Base-by-base conservation (phyloP, 441 rosid species). In the Melastoma candidum region DNA sequence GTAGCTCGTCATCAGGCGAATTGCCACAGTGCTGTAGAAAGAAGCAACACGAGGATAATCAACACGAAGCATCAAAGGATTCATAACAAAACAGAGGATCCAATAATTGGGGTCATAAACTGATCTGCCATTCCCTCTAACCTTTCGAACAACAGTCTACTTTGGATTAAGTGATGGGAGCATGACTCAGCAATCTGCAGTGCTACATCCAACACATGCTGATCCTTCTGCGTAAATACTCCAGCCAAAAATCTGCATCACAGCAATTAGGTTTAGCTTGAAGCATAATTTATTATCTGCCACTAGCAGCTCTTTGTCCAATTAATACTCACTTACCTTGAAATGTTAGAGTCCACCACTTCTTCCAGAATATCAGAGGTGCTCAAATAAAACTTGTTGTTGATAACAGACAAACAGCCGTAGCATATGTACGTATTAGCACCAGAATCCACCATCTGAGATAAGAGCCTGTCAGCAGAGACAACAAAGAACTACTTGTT, bases 71-170 rank as follows among this genome's bases (percentile, higher is more conserved):
- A 52, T 36, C 56, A 4, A 22, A 52, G 6, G 32, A 51, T 13
- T 25, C 7, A 3, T 9, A 17, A 26, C 12, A 59, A 6, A 22
- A 41, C 27, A 58, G 7, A 45, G 17, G 39, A 14, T 22, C 5
- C 25, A 2, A 14, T 14, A 58, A 13, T 14, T 6, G 44, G 55
- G 22, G 7, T 4, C 11, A 41, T 49, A 44, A 48, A 11, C n/a
- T 44, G 12, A 25, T 44, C 32, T 44, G 25, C 41, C 48, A 12
- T 17, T 24, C 12, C 26, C 66, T 29, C 22, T 17, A n/a, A 89
- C 99, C 95, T 93, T 93, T 54, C 99, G 77, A 59, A 93, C 99
- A 45, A 93, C 84, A 26, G 99, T 93, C 63, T 89, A 74, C 63
- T 93, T 93, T 1, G 99, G 99, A 71, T 70, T 83, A 58, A 93